phyloP scores from a whole-genome alignment of 305 asterid species.

The Rubia occidens region DNA sequence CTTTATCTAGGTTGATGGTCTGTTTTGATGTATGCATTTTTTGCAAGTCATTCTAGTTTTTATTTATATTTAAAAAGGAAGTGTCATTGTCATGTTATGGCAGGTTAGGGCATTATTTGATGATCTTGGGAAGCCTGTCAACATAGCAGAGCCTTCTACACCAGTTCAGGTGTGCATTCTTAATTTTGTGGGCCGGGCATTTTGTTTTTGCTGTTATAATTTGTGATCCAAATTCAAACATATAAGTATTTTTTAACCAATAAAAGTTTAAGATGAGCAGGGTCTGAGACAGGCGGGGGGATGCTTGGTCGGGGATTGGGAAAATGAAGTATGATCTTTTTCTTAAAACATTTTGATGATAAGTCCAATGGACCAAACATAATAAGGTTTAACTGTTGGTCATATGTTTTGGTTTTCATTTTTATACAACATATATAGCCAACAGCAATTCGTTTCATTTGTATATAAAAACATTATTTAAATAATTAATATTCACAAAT shows the following conservation, averaged over 20 bases:
- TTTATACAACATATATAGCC: too few species aligned
- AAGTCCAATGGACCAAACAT: too few species aligned
- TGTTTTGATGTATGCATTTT: background rate
- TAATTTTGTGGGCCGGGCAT: conserved; percentile 4
- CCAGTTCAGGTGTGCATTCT: conserved; percentile 75
- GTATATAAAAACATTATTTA: too few species aligned
- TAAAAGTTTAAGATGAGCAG: background rate
- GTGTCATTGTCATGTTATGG: conserved; percentile 21
- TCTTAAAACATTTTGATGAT: too few species aligned
- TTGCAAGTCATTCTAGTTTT: conserved; percentile 14
- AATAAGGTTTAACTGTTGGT: too few species aligned
- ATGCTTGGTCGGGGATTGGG: too few species aligned
- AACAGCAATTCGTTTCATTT: too few species aligned
- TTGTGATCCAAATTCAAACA: background rate
- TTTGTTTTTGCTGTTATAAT: background rate
- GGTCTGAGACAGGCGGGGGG: too few species aligned
- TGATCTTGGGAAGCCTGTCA: conserved; percentile 69
- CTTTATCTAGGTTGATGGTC: conserved; percentile 4
- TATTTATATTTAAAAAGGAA: conserved; percentile 15
- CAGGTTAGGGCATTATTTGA: conserved; percentile 96
- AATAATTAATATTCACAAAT: too few species aligned
- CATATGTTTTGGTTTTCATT: too few species aligned
- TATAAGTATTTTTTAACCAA: background rate
- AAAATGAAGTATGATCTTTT: too few species aligned
- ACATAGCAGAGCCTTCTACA: conserved; percentile 83